Evolutionary conservation across 2,329 filamentous ascomycete species (phyloP), one percentile per base, ranked within the genome.

Genomic region (Fusarium succisae): DNA sequence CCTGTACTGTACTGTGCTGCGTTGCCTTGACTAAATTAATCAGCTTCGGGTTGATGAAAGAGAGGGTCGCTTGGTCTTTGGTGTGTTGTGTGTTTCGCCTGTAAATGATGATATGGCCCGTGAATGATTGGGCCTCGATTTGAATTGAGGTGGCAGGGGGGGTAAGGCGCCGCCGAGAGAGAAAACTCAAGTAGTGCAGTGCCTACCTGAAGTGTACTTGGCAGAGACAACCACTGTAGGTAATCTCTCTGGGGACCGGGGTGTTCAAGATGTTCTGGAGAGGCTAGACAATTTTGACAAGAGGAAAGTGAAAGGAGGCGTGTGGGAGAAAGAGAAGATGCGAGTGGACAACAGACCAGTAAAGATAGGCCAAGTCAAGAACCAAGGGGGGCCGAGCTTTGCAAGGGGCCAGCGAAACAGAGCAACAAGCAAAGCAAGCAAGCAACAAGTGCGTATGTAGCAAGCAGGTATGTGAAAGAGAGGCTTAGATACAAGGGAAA

Each of bases 21-120:
- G 69, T 66, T 72, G 64, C 66, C 76, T 66, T 67, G 73, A 63
- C 62, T 73, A 67, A 68, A 77, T 76, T 69, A 66, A 77, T 76
- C 63, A 75, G 73, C 70, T 66, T 73, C 62, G 69, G 51, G 30
- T 73, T 75, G 56, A 75, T 68, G 58, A 68, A 66, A 75, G 59
- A 70, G 73, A 75, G 65, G 55, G 64, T 62, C 69, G 41, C 54
- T 47, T 54, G 53, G 58, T 51, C 54, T 68, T 63, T 61, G 63
- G 57, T 54, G 68, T 66, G 64, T 39, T 41, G 57, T 70, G 72
- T 47, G 66, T 73, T 70, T 73, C 51, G 64, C 71, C 61, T 69
- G 70, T 74, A 63, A 70, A 71, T 69, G 72, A 75, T 73, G 73
- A 73, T 75, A 68, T 73, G 66, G 62, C 50, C 58, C 44, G 44